These are phyloP conservation scores for Trichoderma arundinaceum DNA, from an alignment of 2,329 filamentous ascomycete species.

Conservation along the genomic window DNA sequence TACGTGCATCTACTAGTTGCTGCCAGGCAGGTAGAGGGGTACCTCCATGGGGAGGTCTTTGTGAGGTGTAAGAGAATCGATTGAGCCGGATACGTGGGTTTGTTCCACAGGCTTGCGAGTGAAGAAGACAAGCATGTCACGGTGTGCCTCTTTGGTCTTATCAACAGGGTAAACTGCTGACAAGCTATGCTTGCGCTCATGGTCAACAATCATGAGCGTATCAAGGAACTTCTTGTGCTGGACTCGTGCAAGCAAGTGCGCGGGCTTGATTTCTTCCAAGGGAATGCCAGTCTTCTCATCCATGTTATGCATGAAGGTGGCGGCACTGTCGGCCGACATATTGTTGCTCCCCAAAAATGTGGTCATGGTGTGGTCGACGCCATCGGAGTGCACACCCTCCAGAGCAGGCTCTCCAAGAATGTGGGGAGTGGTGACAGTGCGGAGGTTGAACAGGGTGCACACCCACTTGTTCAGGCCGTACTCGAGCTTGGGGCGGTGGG, in stretches of 20 bases:
- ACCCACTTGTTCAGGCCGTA: slow-evolving; percentile 40
- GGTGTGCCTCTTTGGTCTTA: slow-evolving; percentile 36
- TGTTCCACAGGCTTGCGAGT: slow-evolving; percentile 39
- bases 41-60: slow-evolving; percentile 38
- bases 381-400: slow-evolving; percentile 44
- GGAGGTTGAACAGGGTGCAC: slow-evolving; percentile 41
- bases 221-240: slow-evolving; percentile 40
- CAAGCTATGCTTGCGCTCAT: slow-evolving; percentile 41
- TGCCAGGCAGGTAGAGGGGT: slow-evolving; percentile 37
- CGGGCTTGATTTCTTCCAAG: slow-evolving; percentile 35
- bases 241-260: slow-evolving; percentile 36
- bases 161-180: slow-evolving; percentile 38
- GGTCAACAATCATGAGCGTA: slow-evolving; percentile 40
- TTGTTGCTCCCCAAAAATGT: slow-evolving; percentile 40
- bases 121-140: slow-evolving; percentile 43
- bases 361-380: slow-evolving; percentile 45
- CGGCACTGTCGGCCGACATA: slow-evolving; percentile 40
- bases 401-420: slow-evolving; percentile 42
- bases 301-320: slow-evolving; percentile 42
- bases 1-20: slow-evolving; percentile 2
- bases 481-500: slow-evolving; percentile 38
- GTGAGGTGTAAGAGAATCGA: slow-evolving; percentile 39
- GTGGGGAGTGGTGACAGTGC: slow-evolving; percentile 40
- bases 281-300: slow-evolving; percentile 38
- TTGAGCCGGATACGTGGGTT: slow-evolving; percentile 37